These are phyloP conservation scores for Alopecurus myosuroides DNA, from an alignment of 176 grass and related monocot species.

Conservation along the genomic window DNA sequence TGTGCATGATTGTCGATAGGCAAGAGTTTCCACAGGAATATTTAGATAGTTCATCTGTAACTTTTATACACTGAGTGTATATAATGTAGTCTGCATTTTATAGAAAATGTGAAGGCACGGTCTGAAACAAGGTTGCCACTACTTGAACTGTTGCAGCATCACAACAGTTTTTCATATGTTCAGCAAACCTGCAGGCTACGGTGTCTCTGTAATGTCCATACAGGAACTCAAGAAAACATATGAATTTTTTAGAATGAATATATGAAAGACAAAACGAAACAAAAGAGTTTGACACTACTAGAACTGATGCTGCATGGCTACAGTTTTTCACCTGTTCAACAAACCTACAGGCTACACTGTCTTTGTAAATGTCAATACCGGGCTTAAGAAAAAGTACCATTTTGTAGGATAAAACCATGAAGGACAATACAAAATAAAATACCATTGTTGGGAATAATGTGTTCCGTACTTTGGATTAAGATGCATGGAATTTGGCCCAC, in stretches of 20 bases:
- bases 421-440: background rate
- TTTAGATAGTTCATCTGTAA: slow-evolving; percentile 6
- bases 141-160: background rate
- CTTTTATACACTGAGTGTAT: background rate
- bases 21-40: background rate
- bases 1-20: background rate
- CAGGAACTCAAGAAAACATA: background rate
- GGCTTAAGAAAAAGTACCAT: background rate
- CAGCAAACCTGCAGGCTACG: background rate
- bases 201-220: background rate
- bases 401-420: background rate
- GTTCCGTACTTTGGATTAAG: background rate
- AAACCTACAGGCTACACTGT: background rate
- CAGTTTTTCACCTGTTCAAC: background rate
- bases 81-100: background rate
- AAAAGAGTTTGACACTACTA: background rate
- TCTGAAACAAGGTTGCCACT: background rate
- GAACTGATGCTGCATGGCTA: background rate
- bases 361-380: background rate
- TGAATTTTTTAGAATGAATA: background rate
- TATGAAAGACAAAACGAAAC: background rate
- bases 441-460: background rate
- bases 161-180: background rate
- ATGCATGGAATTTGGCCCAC: background rate
- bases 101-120: background rate